Percentiles rank a stretch among this genome's conserved stretches.
These are phyloP conservation scores for Trichosanthes truncata DNA, from an alignment of 306 rosid species.

Conservation along the genomic window DNA sequence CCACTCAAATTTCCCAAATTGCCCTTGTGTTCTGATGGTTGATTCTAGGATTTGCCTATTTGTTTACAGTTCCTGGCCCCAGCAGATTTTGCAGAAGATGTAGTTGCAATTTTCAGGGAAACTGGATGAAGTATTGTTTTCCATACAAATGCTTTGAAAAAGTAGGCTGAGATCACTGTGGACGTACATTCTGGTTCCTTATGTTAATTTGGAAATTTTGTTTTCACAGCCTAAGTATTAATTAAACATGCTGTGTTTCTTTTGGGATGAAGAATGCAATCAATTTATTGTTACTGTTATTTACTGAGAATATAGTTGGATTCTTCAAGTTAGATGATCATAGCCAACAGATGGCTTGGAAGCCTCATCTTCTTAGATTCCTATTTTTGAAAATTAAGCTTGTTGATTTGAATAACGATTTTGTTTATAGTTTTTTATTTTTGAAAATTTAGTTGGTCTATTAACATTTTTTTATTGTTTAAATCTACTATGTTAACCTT, in stretches of 20 bases:
- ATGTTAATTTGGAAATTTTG: background rate
- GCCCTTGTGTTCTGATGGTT: background rate
- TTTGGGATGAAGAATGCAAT: background rate
- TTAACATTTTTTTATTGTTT: no score
- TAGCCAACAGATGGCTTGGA: no score
- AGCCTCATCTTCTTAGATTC: no score
- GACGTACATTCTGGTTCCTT: background rate
- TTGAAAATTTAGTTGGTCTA: no score
- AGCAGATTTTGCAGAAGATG: background rate
- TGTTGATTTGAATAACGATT: no score
- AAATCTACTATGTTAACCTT: no score
- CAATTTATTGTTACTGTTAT: background rate
- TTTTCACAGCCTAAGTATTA: background rate
- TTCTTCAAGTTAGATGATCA: no score
- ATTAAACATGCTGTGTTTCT: background rate
- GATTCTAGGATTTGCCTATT: background rate
- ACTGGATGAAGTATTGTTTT: background rate
- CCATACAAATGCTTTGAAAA: background rate
- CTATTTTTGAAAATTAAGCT: no score
- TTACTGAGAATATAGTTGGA: background rate
- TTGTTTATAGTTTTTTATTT: no score
- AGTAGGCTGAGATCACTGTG: background rate
- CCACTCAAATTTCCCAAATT: background rate
- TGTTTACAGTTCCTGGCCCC: background rate
- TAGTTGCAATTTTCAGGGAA: background rate